Base-by-base conservation (phyloP, 257 asterid genomes). In the Pogostemon cablin region DNA sequence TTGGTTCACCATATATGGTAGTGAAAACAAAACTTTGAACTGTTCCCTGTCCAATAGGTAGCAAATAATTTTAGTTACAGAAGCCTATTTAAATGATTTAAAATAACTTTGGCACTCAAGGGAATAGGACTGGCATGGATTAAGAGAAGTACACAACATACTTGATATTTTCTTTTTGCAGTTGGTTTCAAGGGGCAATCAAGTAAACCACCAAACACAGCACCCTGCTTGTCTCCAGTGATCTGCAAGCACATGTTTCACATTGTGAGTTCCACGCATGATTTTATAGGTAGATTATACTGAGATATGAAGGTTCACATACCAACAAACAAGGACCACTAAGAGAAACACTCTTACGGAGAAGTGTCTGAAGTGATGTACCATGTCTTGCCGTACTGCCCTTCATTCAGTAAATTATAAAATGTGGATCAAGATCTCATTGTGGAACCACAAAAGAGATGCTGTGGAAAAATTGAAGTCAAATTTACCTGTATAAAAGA, bases 381-480 rank as follows among this genome's bases (percentile, higher is more conserved):
- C 99, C 99, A 80, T 93, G 81, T 82, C 87, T 93, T 66, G 77
- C 95, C 75, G 96, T 86, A 86, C 99, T 93, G 99, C 89, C 89
- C 92, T 89, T 86, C 97, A 89, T 82, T 82, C 81, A 84, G 80
- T 71, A 81, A 80, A 74, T 80, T 74, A 70, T 35, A 52, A 42
- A 72, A 62, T 76, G 69, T 55, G 52, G 72, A 77, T 84, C 80
- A 84, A 78, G 67, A 62, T 65, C 75, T 60, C 69, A 65, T 17
- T 32, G 38, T 34, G 12, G 52, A 42, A 73, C 44, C 57, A 75
- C 37, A 66, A 12, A 53, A 64, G 41, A 67, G 49, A 40, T 43
- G 37, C 47, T 32, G 57, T 40, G 35, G 46, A 3, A 49, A 44
- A 74, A 71, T 49, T 12, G 65, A 65, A 71, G 20, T 47, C 50